Conservation (phyloP, 1,284 basidiomycete genomes). For the Amylostereum chailletii region DNA sequence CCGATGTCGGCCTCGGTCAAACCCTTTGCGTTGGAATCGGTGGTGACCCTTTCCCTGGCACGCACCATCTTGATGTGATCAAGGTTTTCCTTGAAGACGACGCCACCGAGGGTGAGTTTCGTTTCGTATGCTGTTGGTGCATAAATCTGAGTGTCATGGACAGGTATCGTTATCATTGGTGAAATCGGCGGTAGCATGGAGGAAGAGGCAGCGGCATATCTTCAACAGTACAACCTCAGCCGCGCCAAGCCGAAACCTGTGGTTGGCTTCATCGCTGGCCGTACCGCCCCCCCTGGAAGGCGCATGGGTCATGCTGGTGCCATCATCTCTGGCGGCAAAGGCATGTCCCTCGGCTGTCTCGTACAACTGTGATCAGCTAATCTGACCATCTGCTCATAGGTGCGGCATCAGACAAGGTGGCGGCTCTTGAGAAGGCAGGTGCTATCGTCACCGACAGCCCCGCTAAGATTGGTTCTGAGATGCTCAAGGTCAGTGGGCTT, state of each 20-base stretch:
- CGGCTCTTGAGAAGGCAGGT: constrained; percentile 89
- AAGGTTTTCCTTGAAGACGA: constrained; percentile 95
- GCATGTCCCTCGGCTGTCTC: constrained; percentile 26
- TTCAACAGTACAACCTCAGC: constrained; percentile 90
- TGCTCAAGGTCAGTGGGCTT: constrained; percentile 64
- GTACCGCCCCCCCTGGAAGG: constrained; percentile 94
- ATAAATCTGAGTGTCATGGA: no score
- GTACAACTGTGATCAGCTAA: neutral
- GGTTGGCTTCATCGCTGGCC: constrained; percentile 96
- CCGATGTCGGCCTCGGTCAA: constrained; percentile 92
- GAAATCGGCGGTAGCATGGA: constrained; percentile 99
- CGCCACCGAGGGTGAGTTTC: constrained; percentile 69
- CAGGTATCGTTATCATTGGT: constrained; percentile 95
- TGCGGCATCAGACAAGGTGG: constrained; percentile 92
- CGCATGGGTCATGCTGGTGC: constrained; percentile 99
- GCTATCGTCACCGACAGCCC: constrained; percentile 93
- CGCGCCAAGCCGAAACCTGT: constrained; percentile 88
- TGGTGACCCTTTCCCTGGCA: constrained; percentile 98
- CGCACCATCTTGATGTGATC: constrained; percentile 91
- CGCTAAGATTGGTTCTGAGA: constrained; percentile 85
- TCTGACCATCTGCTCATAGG: constrained; percentile 29
- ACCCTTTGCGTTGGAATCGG: constrained; percentile 97
- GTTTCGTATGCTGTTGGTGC: neutral
- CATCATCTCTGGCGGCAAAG: constrained; percentile 97
- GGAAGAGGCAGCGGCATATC: constrained; percentile 96